Evolutionary conservation across 495 filamentous ascomycete species (phyloP), one percentile per base, ranked within the genome.

Genomic region (Lineolata rhizophorae): DNA sequence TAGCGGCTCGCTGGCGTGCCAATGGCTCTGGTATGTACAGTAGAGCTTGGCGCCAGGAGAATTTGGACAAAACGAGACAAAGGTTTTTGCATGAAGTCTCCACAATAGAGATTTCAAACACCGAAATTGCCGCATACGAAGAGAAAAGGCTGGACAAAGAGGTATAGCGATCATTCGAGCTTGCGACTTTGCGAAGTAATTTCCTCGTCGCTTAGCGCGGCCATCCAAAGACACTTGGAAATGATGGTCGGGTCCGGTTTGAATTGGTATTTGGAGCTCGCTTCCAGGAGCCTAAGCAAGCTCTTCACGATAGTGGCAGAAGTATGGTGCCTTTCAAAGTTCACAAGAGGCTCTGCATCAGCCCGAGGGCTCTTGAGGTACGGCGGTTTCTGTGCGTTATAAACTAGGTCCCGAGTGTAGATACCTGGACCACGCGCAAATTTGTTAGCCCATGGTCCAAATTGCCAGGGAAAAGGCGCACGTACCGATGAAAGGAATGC

Each of bases 371-470:
- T 76, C 35, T 45, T 74, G 59, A 76, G 62, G 48, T 70, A 60
- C 12, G 62, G 61, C 11, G 85, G 84, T 43, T 90, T 76, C 51
- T 94, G 82, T 0, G 79, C 70, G 49, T 95, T 99, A 53, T 83
- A 90, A 20, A 92, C 79, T n/a, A 99, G 63, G 43, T 99, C 90
- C 44, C 93, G 84, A 3, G 84, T 85, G 50, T 95, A 97, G 29
- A 81, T 64, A 15, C 72, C 70, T 70, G 34, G 2, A 2, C 4
- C 20, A 1, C 3, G 18, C 6, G n/a, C n/a, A n/a, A n/a, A n/a
- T n/a, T n/a, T n/a, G n/a, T 25, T 25, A 25, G 22, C 22, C 22
- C 22, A 6, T 6, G 6, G 6, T n/a, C 22, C 22, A 6, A 6
- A 25, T 25, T 6, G 6, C 6, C 6, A 25, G 13, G 18, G 15